phyloP scores from a whole-genome alignment of 805 yeast genomes.

The Jamesozyma jinghongensis region DNA sequence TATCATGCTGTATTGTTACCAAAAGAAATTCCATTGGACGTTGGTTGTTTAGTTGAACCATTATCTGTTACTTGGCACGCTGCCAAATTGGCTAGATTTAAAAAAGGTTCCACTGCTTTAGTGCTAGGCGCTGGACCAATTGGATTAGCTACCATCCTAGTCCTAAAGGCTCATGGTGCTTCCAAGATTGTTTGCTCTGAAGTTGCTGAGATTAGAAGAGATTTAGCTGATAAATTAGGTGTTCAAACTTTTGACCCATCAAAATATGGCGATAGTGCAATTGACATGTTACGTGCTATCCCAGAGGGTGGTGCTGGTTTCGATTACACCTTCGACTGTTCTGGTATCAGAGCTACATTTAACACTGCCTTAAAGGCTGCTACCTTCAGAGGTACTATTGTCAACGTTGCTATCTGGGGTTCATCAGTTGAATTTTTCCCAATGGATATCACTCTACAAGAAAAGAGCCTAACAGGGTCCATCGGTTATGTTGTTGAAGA shows the following conservation, averaged over 20 bases:
- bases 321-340: constrained; percentile 45
- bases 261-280: constrained; percentile 29
- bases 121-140: constrained; percentile 58
- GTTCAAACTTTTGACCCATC: constrained; percentile 45
- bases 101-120: constrained; percentile 38
- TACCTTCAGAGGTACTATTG: constrained; percentile 46
- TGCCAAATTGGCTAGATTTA: constrained; percentile 37
- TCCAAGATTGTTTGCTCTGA: constrained; percentile 43
- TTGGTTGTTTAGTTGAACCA: constrained; percentile 51
- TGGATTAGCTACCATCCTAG: constrained; percentile 50
- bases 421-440: constrained; percentile 42
- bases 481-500: constrained; percentile 52
- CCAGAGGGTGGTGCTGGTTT: constrained; percentile 40
- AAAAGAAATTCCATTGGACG: constrained; percentile 37
- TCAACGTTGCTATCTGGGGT: constrained; percentile 61
- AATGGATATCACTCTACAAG: constrained; percentile 47
- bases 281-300: constrained; percentile 32
- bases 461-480: constrained; percentile 49
- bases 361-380: constrained; percentile 42
- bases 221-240: constrained; percentile 39
- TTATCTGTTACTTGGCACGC: constrained; percentile 53
- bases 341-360: constrained; percentile 44
- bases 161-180: constrained; percentile 42
- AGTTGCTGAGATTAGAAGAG: constrained; percentile 41
- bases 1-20: constrained; percentile 36